phyloP scores from a whole-genome alignment of 768 basidiomycete genomes.

The Trametes villosa region DNA sequence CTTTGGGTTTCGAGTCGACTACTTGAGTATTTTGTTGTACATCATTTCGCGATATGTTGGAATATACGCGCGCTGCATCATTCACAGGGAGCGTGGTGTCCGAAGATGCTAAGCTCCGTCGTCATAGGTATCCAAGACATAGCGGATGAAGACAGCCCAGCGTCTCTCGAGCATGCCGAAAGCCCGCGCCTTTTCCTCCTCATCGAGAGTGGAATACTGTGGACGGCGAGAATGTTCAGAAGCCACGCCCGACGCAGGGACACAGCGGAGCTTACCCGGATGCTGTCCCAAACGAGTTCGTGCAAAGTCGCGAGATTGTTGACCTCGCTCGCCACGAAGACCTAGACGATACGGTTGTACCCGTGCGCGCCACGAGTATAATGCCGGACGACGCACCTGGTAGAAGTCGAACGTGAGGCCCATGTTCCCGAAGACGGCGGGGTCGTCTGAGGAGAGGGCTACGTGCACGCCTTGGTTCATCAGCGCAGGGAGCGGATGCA shows the following conservation, averaged over 20 bases:
- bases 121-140: conserved; percentile 25
- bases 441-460: conserved; percentile 74
- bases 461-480: conserved; percentile 75
- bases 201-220: conserved; percentile 57
- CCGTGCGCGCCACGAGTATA: conserved; percentile 33
- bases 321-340: conserved; percentile 24
- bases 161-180: conserved; percentile 48
- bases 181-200: conserved; percentile 46
- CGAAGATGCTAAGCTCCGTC: background rate
- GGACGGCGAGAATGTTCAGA: background rate
- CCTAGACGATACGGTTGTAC: background rate
- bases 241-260: background rate
- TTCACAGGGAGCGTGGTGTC: background rate
- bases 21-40: no score
- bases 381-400: conserved; percentile 56
- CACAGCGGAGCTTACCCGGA: conserved; percentile 51
- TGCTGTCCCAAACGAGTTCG: conserved; percentile 66
- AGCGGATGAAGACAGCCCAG: conserved; percentile 52
- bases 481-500: conserved; percentile 71
- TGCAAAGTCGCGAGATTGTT: conserved; percentile 61
- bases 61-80: background rate
- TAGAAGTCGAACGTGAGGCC: conserved; percentile 79
- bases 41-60: no score
- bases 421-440: conserved; percentile 75
- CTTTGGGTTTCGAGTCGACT: no score